Conservation (phyloP, 163 green algal genomes). For the Coccomyxa subellipsoidea region DNA sequence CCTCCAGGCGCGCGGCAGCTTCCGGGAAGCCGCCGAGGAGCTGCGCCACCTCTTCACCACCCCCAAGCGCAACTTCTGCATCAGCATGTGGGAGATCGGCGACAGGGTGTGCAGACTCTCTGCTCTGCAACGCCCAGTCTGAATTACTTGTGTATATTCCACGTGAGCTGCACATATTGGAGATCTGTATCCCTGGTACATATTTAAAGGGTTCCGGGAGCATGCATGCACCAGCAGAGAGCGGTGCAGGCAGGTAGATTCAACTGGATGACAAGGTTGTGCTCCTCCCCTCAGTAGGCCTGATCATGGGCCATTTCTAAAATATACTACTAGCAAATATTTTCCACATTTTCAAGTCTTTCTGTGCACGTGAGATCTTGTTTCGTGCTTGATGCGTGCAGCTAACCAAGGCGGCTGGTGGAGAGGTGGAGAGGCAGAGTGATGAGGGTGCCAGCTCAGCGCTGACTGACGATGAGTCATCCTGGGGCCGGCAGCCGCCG, state of each 20-base stretch:
- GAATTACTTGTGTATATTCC: too few species aligned
- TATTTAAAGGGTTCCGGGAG: too few species aligned
- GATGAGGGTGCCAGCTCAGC: neutral
- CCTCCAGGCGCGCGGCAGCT: neutral
- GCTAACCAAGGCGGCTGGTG: neutral
- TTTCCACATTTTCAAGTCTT: neutral
- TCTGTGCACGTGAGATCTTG: too few species aligned
- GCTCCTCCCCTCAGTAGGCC: too few species aligned
- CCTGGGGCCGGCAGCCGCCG: neutral
- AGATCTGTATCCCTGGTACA: too few species aligned
- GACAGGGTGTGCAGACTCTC: neutral
- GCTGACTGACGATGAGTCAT: neutral
- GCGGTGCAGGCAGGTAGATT: too few species aligned
- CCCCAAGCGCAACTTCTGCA: neutral
- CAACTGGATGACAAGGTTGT: too few species aligned
- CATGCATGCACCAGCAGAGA: too few species aligned
- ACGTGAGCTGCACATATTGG: too few species aligned
- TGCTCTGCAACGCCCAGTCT: too few species aligned
- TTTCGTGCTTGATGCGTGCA: neutral
- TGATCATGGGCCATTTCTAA: too few species aligned
- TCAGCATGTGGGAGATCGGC: slow-evolving; percentile 5
- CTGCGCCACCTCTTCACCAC: neutral
- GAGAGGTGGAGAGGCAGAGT: neutral
- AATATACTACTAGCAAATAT: neutral
- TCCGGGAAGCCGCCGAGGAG: neutral